Conservation (phyloP, 2,329 filamentous ascomycete species). For the Dactylonectria macrodidyma region DNA sequence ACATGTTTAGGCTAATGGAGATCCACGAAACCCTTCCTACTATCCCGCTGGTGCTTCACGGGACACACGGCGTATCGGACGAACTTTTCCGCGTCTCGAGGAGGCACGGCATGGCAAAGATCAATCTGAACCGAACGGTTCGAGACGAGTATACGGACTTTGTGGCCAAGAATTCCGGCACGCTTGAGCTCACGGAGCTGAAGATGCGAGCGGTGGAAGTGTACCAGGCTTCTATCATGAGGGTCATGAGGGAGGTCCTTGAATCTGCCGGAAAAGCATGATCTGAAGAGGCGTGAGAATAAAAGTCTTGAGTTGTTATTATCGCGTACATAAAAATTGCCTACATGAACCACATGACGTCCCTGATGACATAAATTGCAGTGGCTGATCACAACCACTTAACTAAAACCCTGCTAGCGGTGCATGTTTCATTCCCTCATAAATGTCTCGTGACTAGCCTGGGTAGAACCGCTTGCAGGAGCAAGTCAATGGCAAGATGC, state of each 20-base stretch:
- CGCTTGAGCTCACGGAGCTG: constrained; percentile 21
- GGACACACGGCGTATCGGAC: constrained; percentile 27
- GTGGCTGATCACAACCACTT: no score
- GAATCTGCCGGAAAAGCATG: not conserved
- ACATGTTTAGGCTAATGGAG: constrained; percentile 19
- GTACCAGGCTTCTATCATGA: constrained; percentile 20
- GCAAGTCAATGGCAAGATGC: no score
- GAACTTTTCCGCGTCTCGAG: constrained; percentile 6
- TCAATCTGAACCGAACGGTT: constrained; percentile 26
- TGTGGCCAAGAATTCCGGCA: constrained; percentile 19
- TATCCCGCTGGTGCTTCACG: constrained; percentile 24
- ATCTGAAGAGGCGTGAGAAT: no score
- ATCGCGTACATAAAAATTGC: no score
- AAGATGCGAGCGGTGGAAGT: constrained; percentile 22
- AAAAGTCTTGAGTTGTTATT: no score
- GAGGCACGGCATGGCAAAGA: constrained; percentile 24
- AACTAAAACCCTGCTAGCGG: no score
- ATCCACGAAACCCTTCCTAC: constrained; percentile 17
- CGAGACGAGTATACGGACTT: constrained; percentile 26
- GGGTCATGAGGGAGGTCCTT: constrained; percentile 27
- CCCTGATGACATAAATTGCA: no score
- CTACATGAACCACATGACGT: no score
- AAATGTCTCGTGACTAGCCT: no score
- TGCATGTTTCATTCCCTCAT: no score
- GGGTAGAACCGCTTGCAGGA: no score